phyloP scores from a whole-genome alignment of 1,284 basidiomycete genomes.

The Leccinum angustisporum region DNA sequence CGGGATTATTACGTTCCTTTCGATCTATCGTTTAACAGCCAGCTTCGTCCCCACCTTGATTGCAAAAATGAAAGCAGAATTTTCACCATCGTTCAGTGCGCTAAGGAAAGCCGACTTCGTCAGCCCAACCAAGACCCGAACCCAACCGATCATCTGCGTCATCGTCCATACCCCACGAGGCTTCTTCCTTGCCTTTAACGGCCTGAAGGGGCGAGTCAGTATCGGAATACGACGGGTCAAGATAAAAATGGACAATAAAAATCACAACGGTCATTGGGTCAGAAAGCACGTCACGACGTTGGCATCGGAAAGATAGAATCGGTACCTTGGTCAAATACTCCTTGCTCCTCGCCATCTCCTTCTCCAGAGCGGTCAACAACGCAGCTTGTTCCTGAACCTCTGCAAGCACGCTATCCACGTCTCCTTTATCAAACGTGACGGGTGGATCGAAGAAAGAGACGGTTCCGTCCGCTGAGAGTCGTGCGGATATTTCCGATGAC shows the following conservation, averaged over 20 bases:
- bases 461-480: constrained; percentile 60
- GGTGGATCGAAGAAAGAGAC: constrained; percentile 71
- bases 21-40: too few species aligned
- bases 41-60: not conserved
- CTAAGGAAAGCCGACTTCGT: constrained; percentile 28
- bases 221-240: not conserved
- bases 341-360: constrained; percentile 56
- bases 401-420: constrained; percentile 65
- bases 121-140: constrained; percentile 22
- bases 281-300: not conserved
- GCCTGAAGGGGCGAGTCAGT: constrained; percentile 21
- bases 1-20: too few species aligned
- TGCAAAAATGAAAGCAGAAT: not conserved
- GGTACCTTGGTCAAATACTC: constrained; percentile 67
- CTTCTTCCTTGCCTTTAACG: constrained; percentile 35
- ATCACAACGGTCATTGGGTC: not conserved
- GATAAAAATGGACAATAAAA: not conserved
- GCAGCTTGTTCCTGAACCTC: constrained; percentile 57
- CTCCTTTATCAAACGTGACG: constrained; percentile 58
- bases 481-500: constrained; percentile 63
- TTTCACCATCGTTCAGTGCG: not conserved
- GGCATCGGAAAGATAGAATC: not conserved
- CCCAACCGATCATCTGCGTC: constrained; percentile 28
- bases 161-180: constrained; percentile 32
- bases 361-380: constrained; percentile 52